phyloP scores from a whole-genome alignment of 108 stramenopile genomes.

The Pseudonitzschia pungens region DNA sequence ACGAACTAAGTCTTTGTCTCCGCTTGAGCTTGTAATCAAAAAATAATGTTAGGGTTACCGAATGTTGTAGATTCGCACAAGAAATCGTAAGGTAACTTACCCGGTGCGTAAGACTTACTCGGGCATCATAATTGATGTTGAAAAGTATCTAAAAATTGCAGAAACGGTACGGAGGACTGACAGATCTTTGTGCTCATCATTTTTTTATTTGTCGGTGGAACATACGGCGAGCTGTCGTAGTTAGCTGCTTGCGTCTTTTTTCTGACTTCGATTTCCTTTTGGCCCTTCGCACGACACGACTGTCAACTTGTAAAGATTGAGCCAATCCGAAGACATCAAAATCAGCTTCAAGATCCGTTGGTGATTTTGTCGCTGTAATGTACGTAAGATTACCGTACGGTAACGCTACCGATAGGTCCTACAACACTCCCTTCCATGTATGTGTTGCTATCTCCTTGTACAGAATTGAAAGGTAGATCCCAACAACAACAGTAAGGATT shows the following conservation, averaged over 20 bases:
- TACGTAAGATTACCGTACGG: not conserved
- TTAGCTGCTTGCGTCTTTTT: not conserved
- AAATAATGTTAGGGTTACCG: too few relatives aligned
- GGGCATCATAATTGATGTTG: not conserved
- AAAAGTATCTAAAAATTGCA: not conserved
- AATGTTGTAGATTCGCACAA: too few relatives aligned
- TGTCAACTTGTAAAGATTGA: not conserved
- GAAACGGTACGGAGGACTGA: slow-evolving; percentile 1
- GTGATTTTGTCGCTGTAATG: not conserved
- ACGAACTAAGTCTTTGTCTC: too few relatives aligned
- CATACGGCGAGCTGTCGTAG: not conserved
- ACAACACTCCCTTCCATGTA: too few relatives aligned
- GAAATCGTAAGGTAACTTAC: too few relatives aligned
- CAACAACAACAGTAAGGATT: too few relatives aligned
- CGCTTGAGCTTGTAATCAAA: too few relatives aligned
- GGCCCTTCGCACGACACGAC: not conserved
- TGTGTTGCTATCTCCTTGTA: too few relatives aligned
- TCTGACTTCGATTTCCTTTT: not conserved
- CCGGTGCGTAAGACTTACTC: too few relatives aligned
- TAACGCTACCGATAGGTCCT: too few relatives aligned
- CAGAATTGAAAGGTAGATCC: too few relatives aligned
- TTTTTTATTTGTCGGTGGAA: not conserved
- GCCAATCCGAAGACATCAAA: slow-evolving; percentile 3
- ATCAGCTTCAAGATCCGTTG: not conserved
- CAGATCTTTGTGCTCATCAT: slow-evolving; percentile 10